Evolutionary conservation across 2,329 filamentous ascomycete species (phyloP), one percentile per base, ranked within the genome.

Genomic region (Penicillium olsonii): DNA sequence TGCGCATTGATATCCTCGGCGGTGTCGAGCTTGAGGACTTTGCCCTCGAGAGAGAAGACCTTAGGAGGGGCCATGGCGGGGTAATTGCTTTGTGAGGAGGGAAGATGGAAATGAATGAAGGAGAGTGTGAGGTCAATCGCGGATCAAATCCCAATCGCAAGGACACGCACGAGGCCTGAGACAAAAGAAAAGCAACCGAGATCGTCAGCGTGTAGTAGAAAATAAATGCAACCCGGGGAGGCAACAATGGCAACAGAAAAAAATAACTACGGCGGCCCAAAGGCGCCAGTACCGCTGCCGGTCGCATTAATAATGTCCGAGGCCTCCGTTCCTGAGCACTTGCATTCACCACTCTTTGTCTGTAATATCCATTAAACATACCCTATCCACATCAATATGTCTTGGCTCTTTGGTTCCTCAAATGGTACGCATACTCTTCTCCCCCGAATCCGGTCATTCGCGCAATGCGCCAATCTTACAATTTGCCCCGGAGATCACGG

Each of bases 21-120:
- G 34, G 87, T 90, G 77, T 95, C 87, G 67, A 99, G 88, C 80
- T 96, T 96, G 64, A 97, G 83, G 66, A 87, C 87, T 78, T 88
- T 94, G 73, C 89, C 91, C 74, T 95, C 89, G 60, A 97, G 84
- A 62, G 91, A 92, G 76, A 96, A 97, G 67, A 74, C 57, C 76
- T 81, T 82, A 54, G 75, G 70, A 63, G 74, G 66, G 63, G 78
- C 75, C 81, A 81, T 85, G 56, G 69, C 67, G 65, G 66, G 64
- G 65, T 68, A 68, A 50, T 57, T 31, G 33, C 62, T 58, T 11
- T 9, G n/a, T n/a, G n/a, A 57, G 57, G 60, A 56, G 54, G 57
- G 37, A 47, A 39, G 18, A 38, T 48, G 19, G 46, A n/a, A 43
- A 47, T 37, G 42, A 48, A 45, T 38, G 33, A 37, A 24, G 31